A percentile compares a stretch with the other conserved stretches of the same genome.
Evolutionary conservation across 2,329 filamentous ascomycete species (phyloP).

Genomic region (Pestalotiopsis sp.): DNA sequence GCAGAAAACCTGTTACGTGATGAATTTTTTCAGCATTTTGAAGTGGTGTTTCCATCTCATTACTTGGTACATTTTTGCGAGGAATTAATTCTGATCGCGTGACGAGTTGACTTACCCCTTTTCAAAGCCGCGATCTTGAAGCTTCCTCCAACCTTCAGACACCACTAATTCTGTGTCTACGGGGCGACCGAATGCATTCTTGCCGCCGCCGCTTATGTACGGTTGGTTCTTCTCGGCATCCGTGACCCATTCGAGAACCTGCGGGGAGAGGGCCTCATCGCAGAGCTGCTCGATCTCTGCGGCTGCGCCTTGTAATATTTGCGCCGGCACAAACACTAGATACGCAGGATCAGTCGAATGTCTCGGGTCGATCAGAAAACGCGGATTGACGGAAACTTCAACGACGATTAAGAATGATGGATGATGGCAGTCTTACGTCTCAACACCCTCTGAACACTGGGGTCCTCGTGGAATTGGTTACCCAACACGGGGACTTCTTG

Average conservation of each 20-base stretch:
- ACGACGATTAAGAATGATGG: background rate
- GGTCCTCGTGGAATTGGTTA: constrained; percentile 25
- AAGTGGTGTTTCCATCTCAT: too few relatives aligned
- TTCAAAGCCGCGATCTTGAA: constrained; percentile 61
- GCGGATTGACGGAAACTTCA: background rate
- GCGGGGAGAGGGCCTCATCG: constrained; percentile 54
- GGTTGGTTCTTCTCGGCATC: constrained; percentile 70
- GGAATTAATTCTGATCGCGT: too few relatives aligned
- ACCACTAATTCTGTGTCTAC: constrained; percentile 61
- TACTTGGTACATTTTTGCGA: too few relatives aligned
- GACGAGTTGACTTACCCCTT: too few relatives aligned
- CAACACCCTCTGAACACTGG: constrained; percentile 22
- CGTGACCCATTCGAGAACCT: constrained; percentile 59
- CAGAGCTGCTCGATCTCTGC: constrained; percentile 52
- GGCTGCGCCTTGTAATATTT: constrained; percentile 40
- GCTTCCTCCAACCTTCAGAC: constrained; percentile 66
- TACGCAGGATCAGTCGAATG: background rate
- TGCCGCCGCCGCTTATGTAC: constrained; percentile 57
- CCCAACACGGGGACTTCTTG: constrained; percentile 20
- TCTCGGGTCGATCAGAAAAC: background rate
- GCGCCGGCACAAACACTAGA: constrained; percentile 51
- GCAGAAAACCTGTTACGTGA: constrained; percentile 62
- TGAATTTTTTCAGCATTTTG: too few relatives aligned
- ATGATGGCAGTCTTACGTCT: constrained; percentile 17
- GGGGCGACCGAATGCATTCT: constrained; percentile 64